Evolutionary conservation across 2,329 filamentous ascomycete species (phyloP).

Genomic region (Colletotrichum trifolii): DNA sequence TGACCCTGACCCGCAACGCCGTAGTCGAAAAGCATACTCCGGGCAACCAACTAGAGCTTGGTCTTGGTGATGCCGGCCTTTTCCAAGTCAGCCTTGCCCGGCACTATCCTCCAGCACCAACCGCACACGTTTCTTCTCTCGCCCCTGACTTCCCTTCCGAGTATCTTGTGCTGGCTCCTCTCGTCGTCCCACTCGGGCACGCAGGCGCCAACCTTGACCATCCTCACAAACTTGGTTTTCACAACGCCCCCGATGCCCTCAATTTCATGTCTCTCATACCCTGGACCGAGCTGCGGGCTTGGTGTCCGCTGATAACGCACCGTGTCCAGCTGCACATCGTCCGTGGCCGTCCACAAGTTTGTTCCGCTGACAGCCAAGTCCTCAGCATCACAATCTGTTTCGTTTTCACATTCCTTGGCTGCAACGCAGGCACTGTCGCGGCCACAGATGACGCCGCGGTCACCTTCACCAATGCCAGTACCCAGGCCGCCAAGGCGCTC

Average conservation of each 20-base stretch:
- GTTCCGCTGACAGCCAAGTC: slow-evolving; percentile 64
- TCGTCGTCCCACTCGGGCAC: slow-evolving; percentile 90
- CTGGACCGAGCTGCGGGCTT: slow-evolving; percentile 68
- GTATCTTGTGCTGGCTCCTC: slow-evolving; percentile 70
- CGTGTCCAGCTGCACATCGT: slow-evolving; percentile 43
- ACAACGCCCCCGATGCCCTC: slow-evolving; percentile 90
- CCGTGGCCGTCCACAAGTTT: slow-evolving; percentile 36
- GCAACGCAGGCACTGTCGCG: slow-evolving; percentile 82
- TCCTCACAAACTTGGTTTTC: slow-evolving; percentile 87
- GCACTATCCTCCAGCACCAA: slow-evolving; percentile 86
- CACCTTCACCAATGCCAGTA: slow-evolving; percentile 87
- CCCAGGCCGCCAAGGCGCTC: slow-evolving; percentile 84
- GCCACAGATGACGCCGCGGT: slow-evolving; percentile 89
- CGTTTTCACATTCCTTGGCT: slow-evolving; percentile 80
- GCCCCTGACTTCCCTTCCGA: slow-evolving; percentile 77
- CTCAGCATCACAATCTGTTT: slow-evolving; percentile 87
- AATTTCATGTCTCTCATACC: slow-evolving; percentile 88
- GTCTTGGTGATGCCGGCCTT: slow-evolving; percentile 25
- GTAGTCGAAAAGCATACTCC: not conserved
- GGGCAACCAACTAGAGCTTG: not conserved
- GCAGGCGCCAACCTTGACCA: slow-evolving; percentile 83
- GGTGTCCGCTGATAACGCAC: slow-evolving; percentile 53
- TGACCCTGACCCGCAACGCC: too few species aligned
- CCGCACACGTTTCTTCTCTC: slow-evolving; percentile 85
- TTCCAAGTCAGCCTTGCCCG: slow-evolving; percentile 52